Evolutionary conservation across 2,329 filamentous ascomycete genomes (phyloP).

Genomic region (Fusarium tupiense): DNA sequence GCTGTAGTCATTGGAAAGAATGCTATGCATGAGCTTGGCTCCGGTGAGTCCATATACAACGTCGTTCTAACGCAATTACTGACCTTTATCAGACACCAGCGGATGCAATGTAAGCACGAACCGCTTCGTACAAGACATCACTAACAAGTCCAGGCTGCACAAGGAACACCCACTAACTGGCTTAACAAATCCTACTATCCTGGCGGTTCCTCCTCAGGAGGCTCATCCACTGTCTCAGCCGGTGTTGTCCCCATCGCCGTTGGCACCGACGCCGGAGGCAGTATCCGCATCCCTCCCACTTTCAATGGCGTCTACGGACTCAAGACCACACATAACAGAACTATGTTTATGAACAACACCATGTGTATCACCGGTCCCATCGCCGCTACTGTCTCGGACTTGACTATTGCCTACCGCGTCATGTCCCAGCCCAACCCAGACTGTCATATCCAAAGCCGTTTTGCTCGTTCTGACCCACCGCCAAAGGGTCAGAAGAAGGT

Average conservation of each 20-base stretch:
- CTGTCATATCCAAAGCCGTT: conserved; percentile 68
- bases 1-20: conserved; percentile 80
- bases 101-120: conserved; percentile 73
- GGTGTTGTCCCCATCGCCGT: conserved; percentile 80
- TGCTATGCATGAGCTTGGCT: conserved; percentile 83
- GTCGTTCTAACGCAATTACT: conserved; percentile 9
- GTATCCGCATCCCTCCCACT: conserved; percentile 75
- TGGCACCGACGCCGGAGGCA: conserved; percentile 81
- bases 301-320: conserved; percentile 86
- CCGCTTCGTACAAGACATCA: neutral
- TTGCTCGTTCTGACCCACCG: conserved; percentile 65
- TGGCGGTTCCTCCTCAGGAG: conserved; percentile 83
- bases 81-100: conserved; percentile 68
- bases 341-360: conserved; percentile 64
- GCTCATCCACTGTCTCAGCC: conserved; percentile 73
- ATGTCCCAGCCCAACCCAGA: conserved; percentile 78
- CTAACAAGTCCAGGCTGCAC: conserved; percentile 63
- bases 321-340: conserved; percentile 79
- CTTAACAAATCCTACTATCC: conserved; percentile 81
- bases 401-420: conserved; percentile 83
- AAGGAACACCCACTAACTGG: conserved; percentile 81
- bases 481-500: conserved; percentile 60
- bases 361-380: conserved; percentile 78
- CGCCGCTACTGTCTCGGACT: conserved; percentile 78
- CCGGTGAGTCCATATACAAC: conserved; percentile 58